phyloP scores from a whole-genome alignment of 2,329 filamentous ascomycete species.

The Myrmaecium sp. region DNA sequence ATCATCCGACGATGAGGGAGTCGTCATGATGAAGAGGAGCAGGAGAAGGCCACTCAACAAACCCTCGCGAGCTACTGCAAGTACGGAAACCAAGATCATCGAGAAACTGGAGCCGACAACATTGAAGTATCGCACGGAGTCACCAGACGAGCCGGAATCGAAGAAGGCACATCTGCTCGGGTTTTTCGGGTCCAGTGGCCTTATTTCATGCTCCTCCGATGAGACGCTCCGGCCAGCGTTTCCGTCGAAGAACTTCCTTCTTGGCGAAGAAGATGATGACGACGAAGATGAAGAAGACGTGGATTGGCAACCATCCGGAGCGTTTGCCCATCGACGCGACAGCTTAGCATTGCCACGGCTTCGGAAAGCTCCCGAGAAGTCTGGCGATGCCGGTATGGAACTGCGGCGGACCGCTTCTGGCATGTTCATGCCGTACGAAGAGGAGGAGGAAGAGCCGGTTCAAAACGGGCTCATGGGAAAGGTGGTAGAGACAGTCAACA shows the following conservation, averaged over 20 bases:
- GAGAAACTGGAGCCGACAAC: constrained; percentile 78
- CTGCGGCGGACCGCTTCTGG: constrained; percentile 69
- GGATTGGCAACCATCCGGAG: constrained; percentile 25
- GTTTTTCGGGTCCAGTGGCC: constrained; percentile 27
- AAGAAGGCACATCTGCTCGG: constrained; percentile 22
- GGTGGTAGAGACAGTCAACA: constrained; percentile 62
- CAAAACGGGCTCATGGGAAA: constrained; percentile 53
- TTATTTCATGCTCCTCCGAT: constrained; percentile 63
- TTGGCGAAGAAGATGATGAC: constrained; percentile 40
- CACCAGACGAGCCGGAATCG: constrained; percentile 48
- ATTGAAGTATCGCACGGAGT: constrained; percentile 67
- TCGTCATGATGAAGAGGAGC: constrained; percentile 62
- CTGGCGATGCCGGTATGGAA: constrained; percentile 23
- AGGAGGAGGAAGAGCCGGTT: constrained; percentile 45
- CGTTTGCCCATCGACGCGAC: constrained; percentile 18
- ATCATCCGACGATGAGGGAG: constrained; percentile 54
- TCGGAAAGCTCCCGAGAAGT: constrained; percentile 19
- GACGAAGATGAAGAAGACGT: constrained; percentile 30
- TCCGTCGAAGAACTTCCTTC: constrained; percentile 46
- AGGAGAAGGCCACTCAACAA: constrained; percentile 29
- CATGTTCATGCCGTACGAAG: constrained; percentile 82
- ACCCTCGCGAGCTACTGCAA: constrained; percentile 38
- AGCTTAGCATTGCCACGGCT: constrained; percentile 17
- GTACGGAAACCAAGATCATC: constrained; percentile 65
- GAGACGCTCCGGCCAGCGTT: constrained; percentile 62